phyloP scores from a whole-genome alignment of 2,329 filamentous ascomycete species.

The Phyllosticta ampelicida region DNA sequence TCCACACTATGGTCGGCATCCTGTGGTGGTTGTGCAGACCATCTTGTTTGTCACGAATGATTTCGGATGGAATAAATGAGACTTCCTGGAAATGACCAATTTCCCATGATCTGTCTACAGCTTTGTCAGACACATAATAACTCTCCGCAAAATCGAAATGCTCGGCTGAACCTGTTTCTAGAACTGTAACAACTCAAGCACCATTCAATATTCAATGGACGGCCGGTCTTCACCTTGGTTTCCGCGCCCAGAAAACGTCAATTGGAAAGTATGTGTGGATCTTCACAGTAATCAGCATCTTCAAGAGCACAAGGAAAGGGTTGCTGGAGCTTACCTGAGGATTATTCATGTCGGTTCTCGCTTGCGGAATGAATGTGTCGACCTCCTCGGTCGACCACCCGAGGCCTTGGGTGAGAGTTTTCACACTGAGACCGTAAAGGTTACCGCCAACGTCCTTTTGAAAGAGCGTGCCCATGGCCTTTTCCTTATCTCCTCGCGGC shows the following conservation, averaged over 20 bases:
- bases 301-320: not conserved
- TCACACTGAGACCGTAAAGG: constrained; percentile 17
- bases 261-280: constrained; percentile 7
- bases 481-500: constrained; percentile 39
- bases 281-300: not conserved
- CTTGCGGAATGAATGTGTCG: constrained; percentile 10
- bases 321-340: constrained; percentile 7
- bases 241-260: constrained; percentile 6
- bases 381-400: constrained; percentile 16
- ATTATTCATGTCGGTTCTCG: constrained; percentile 12
- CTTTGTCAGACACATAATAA: too few relatives aligned
- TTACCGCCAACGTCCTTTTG: constrained; percentile 15
- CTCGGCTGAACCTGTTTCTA: too few relatives aligned
- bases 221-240: not conserved
- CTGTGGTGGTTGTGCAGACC: too few relatives aligned
- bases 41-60: too few relatives aligned
- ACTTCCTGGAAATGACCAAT: too few relatives aligned
- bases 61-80: too few relatives aligned
- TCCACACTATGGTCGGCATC: too few relatives aligned
- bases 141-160: too few relatives aligned
- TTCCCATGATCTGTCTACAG: too few relatives aligned
- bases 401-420: constrained; percentile 15
- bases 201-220: too few relatives aligned
- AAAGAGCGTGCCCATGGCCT: constrained; percentile 37
- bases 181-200: too few relatives aligned